phyloP scores from a whole-genome alignment of 2,329 filamentous ascomycete species.

The Colletotrichum agaves region DNA sequence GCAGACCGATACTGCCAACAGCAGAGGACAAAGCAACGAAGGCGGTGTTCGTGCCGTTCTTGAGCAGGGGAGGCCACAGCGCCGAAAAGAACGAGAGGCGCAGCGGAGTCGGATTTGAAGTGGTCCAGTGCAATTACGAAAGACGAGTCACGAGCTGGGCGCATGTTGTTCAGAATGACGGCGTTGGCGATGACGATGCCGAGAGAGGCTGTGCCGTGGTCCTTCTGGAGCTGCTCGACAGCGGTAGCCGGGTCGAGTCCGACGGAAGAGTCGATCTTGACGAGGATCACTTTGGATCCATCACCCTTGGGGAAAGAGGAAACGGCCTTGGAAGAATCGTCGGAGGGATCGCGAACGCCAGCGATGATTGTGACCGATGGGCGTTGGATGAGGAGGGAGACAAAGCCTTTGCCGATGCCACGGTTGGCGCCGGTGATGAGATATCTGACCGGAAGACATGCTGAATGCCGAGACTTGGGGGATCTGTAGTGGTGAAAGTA shows the following conservation, averaged over 20 bases:
- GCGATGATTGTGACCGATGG: slow-evolving; percentile 51
- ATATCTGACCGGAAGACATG: slow-evolving; percentile 46
- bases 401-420: slow-evolving; percentile 31
- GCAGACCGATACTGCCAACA: slow-evolving; percentile 39
- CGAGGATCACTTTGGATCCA: slow-evolving; percentile 50
- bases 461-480: fast-evolving
- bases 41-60: slow-evolving; percentile 37
- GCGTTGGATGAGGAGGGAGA: slow-evolving; percentile 12
- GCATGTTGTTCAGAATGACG: slow-evolving; percentile 45
- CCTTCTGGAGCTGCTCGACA: slow-evolving; percentile 43
- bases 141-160: slow-evolving; percentile 41
- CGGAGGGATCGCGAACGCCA: slow-evolving; percentile 48
- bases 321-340: slow-evolving; percentile 46
- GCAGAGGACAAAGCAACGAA: slow-evolving; percentile 43
- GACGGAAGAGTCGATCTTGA: slow-evolving; percentile 53
- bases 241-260: slow-evolving; percentile 47
- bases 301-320: slow-evolving; percentile 47
- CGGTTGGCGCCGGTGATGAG: slow-evolving; percentile 49
- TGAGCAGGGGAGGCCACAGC: slow-evolving; percentile 44
- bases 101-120: slow-evolving; percentile 51
- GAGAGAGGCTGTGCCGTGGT: slow-evolving; percentile 51
- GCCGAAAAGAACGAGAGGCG: slow-evolving; percentile 35
- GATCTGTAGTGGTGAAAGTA: too few species aligned
- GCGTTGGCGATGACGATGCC: slow-evolving; percentile 67
- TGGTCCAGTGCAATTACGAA: slow-evolving; percentile 45